phyloP scores from a whole-genome alignment of 1,284 basidiomycete genomes.

The Gastroboletus turbinatus region DNA sequence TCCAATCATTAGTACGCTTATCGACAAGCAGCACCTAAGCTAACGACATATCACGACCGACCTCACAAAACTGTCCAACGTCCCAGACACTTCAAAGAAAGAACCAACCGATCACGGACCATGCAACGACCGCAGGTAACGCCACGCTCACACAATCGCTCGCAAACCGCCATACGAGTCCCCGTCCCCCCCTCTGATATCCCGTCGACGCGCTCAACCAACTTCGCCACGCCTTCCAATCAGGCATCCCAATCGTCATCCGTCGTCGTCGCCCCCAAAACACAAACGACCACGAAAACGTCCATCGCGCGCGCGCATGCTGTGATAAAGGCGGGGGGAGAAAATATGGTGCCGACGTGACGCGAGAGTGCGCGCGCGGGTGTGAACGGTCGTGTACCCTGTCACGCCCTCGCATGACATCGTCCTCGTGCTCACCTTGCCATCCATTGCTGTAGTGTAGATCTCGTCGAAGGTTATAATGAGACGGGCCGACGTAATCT shows the following conservation, averaged over 20 bases:
- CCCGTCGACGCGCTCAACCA: slow-evolving; percentile 3
- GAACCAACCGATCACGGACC: slow-evolving; percentile 29
- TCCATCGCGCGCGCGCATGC: slow-evolving; percentile 13
- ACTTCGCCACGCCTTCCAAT: slow-evolving; percentile 16
- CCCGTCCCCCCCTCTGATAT: not conserved
- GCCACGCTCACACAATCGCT: slow-evolving; percentile 28
- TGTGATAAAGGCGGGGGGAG: slow-evolving; percentile 28
- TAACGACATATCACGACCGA: not conserved
- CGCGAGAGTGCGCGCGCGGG: not conserved
- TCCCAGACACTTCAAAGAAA: slow-evolving; percentile 20
- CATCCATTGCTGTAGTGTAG: slow-evolving; percentile 35
- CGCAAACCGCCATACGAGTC: slow-evolving; percentile 26
- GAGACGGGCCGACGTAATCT: slow-evolving; percentile 20
- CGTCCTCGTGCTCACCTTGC: slow-evolving; percentile 21
- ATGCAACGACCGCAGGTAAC: slow-evolving; percentile 27
- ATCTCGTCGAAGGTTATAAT: slow-evolving; percentile 48
- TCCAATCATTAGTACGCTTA: not conserved
- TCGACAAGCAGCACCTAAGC: not conserved
- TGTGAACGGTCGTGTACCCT: not conserved
- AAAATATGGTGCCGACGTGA: slow-evolving; percentile 18
- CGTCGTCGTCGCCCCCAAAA: slow-evolving; percentile 43
- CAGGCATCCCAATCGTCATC: slow-evolving; percentile 39
- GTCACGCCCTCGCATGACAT: not conserved
- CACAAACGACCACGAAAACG: slow-evolving; percentile 39
- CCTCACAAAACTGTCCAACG: not conserved